These are phyloP conservation scores for Fusarium caatingaense DNA, from an alignment of 2,329 filamentous ascomycete genomes.

Conservation along the genomic window DNA sequence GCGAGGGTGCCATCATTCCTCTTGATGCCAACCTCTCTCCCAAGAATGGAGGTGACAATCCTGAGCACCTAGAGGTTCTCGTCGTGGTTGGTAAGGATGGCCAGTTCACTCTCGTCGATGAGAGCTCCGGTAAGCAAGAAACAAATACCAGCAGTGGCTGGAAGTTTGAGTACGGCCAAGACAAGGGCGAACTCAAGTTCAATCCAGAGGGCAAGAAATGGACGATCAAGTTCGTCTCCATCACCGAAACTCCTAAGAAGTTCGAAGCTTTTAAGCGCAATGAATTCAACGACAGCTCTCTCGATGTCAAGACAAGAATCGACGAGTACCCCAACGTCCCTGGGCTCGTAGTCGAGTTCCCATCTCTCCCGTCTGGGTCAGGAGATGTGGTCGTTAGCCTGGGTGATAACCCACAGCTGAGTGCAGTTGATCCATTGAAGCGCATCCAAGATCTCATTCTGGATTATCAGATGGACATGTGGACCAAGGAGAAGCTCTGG, in stretches of 20 bases:
- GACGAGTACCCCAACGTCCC: conserved; percentile 28
- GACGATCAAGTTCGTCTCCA: conserved; percentile 34
- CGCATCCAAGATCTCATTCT: conserved; percentile 36
- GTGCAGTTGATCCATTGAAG: conserved; percentile 24
- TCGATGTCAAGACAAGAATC: conserved; percentile 5
- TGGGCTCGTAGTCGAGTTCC: conserved; percentile 28
- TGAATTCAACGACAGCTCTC: not conserved
- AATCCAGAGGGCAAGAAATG: conserved; percentile 13
- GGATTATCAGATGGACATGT: conserved; percentile 47
- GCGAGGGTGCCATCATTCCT: conserved; percentile 68
- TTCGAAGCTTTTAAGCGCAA: conserved; percentile 10
- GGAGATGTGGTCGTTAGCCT: conserved; percentile 8
- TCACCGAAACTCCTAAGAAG: not conserved
- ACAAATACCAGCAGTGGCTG: not conserved
- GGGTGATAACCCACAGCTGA: conserved; percentile 16
- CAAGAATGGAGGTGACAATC: conserved; percentile 60
- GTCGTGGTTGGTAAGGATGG: conserved; percentile 61
- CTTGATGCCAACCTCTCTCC: conserved; percentile 60
- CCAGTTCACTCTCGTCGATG: conserved; percentile 58
- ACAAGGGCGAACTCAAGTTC: conserved; percentile 13
- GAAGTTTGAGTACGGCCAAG: conserved; percentile 14
- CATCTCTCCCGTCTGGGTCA: not conserved
- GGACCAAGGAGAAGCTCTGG: conserved; percentile 45
- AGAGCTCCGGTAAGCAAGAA: conserved; percentile 51
- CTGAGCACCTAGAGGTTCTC: conserved; percentile 60